These are phyloP conservation scores for Beta vulgaris DNA, from an alignment of 148 eudicot genomes.

Conservation along the genomic window DNA sequence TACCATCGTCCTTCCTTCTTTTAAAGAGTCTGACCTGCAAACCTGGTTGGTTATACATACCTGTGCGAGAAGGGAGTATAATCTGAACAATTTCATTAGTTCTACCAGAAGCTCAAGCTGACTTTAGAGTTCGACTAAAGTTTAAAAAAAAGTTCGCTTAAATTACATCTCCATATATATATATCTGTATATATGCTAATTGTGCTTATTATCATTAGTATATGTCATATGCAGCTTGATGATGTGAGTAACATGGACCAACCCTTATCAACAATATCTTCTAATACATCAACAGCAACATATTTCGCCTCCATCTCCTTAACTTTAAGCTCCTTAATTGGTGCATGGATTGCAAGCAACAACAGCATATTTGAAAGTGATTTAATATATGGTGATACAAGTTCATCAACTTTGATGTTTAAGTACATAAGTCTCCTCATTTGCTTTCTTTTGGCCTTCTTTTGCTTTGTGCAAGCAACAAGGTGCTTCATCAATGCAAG, in stretches of 20 bases:
- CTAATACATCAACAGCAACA: conserved; percentile 47
- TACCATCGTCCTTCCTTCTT: too few species aligned
- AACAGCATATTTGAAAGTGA: conserved; percentile 47
- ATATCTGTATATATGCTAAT: too few species aligned
- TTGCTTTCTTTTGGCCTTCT: conserved; percentile 65
- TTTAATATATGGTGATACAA: conserved; percentile 62
- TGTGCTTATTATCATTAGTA: too few species aligned
- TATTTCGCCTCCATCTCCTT: conserved; percentile 47
- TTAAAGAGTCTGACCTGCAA: too few species aligned
- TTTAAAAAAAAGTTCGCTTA: too few species aligned
- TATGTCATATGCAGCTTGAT: conserved; percentile 26
- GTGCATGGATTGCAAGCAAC: conserved; percentile 63
- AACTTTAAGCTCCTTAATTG: conserved; percentile 55
- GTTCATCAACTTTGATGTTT: conserved; percentile 56
- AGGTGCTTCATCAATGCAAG: conserved; percentile 66
- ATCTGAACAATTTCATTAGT: too few species aligned
- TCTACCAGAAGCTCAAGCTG: too few species aligned
- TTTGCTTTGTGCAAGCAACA: conserved; percentile 70
- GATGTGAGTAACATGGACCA: conserved; percentile 20
- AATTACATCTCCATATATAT: too few species aligned
- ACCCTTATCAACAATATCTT: conserved; percentile 42
- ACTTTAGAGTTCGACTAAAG: too few species aligned
- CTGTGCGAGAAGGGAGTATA: too few species aligned
- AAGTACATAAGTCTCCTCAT: conserved; percentile 61
- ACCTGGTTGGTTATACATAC: too few species aligned